Percentiles rank a stretch among this genome's conserved stretches.
These are phyloP conservation scores for Penicillium sp. DNA, from an alignment of 2,329 filamentous ascomycete genomes.

Conservation along the genomic window DNA sequence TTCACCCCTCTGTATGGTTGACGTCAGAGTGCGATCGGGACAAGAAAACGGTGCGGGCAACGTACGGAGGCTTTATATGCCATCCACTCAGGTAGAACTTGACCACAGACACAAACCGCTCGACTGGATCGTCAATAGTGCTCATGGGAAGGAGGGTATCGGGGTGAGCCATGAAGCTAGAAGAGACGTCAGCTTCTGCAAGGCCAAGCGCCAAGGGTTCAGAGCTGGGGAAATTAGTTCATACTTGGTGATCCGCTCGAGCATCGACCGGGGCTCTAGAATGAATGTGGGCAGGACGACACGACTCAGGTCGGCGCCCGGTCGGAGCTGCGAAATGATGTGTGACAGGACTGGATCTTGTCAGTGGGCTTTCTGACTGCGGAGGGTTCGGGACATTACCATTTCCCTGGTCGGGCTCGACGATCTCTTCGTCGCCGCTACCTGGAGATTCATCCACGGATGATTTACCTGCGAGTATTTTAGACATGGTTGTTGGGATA, in stretches of 20 bases:
- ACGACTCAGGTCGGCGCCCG: conserved; percentile 89
- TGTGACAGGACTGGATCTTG: conserved; percentile 74
- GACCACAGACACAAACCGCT: conserved; percentile 90
- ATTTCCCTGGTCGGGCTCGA: conserved; percentile 93
- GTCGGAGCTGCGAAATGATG: conserved; percentile 95
- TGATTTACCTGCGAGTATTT: conserved; percentile 48
- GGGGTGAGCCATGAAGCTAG: conserved; percentile 97
- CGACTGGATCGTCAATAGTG: conserved; percentile 79
- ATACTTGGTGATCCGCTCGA: conserved; percentile 97
- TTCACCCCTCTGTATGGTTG: conserved; percentile 74
- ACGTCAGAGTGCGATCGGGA: neutral
- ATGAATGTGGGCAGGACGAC: conserved; percentile 97
- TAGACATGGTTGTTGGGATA: conserved; percentile 19
- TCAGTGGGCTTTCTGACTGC: neutral
- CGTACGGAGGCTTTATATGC: conserved; percentile 96
- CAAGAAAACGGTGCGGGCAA: conserved; percentile 19
- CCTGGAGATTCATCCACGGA: conserved; percentile 58
- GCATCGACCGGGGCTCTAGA: conserved; percentile 94
- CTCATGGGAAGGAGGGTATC: conserved; percentile 91
- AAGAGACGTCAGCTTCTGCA: neutral
- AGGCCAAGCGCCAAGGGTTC: neutral
- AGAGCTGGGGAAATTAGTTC: conserved; percentile 30
- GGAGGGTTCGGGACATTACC: conserved; percentile 55
- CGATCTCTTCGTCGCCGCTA: conserved; percentile 70
- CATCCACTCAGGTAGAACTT: conserved; percentile 98